These are phyloP conservation scores for Allomyces macrogynus DNA, from an alignment of 192 early-diverging fungal genomes.

Conservation along the genomic window DNA sequence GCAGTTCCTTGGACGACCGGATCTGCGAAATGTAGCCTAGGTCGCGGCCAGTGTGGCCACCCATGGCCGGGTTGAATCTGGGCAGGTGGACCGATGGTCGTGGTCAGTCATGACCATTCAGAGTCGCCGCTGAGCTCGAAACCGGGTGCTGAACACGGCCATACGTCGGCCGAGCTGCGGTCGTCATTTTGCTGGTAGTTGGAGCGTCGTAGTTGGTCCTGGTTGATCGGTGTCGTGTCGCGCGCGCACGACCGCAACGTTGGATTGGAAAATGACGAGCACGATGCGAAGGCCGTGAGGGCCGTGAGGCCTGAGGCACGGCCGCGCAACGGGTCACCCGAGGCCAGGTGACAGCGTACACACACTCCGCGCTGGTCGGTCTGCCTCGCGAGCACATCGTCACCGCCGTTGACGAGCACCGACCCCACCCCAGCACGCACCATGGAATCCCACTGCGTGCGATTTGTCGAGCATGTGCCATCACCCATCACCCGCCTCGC, in stretches of 20 bases:
- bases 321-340: no score
- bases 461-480: not conserved
- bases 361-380: not conserved
- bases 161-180: slow-evolving; percentile 53
- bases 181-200: slow-evolving; percentile 20
- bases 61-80: slow-evolving; percentile 3
- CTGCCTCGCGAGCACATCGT: not conserved
- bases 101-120: slow-evolving; percentile 28
- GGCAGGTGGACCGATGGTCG: not conserved
- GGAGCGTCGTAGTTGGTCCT: no score
- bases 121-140: slow-evolving; percentile 34
- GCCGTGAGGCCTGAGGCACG: not conserved
- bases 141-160: slow-evolving; percentile 52
- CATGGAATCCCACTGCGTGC: not conserved
- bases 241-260: no score
- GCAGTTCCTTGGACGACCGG: slow-evolving; percentile 22
- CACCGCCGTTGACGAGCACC: not conserved
- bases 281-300: not conserved
- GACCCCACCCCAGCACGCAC: not conserved
- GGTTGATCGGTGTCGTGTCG: no score
- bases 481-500: not conserved
- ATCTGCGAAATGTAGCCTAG: not conserved
- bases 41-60: slow-evolving; percentile 2
- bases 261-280: not conserved
- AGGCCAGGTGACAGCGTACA: no score